Base-by-base conservation (phyloP, 352 stramenopile species). In the Globisporangium recalcitrans region DNA sequence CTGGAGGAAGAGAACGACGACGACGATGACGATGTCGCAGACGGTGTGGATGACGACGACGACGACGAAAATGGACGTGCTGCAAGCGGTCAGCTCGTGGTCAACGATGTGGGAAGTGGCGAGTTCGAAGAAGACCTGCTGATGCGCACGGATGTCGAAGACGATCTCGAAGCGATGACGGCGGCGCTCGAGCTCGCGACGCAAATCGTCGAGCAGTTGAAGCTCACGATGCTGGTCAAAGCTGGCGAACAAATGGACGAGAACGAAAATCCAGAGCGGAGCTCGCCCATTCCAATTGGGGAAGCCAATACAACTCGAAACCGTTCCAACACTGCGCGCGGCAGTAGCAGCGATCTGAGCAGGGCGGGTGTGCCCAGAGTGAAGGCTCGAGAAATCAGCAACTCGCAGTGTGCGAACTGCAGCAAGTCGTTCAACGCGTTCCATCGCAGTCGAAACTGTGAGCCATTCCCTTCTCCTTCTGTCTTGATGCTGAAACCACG, bases 401-500 rank as follows among this genome's bases (percentile, higher is more conserved):
- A 75, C 26, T 58, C 73, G 14, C 65, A 74, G 3, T 92, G 83
- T 53, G 69, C 40, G 31, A 71, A 74, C 34, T 92, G 83, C 63
- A 65, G 60, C 27, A 85, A 85, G 42, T 90, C 73, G 29, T 90
- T 92, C 59, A 83, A 76, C 36, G 69, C 83, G 4, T 92, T 92
- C 60, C 74, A 90, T 54, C 83, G 82, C 27, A 82, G 77, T 44
- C 75, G 73, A 46, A 74, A 83, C 42, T 92, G 83, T 68, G 60
- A 65, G 19, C 64, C 14, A 55, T 9, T 5, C 24, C 13, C 26
- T n/a, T n/a, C n/a, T n/a, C n/a, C n/a, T n/a, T n/a, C n/a, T 27
- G 14, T 55, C n/a, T 5, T 4, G n/a, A 10, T 44, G 27, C 27
- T 13, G 32, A 34, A 40, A 40, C 27, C 6, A 24, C 24, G 9